Conservation (phyloP, 2,329 filamentous ascomycete genomes). For the Gnomoniopsis smithogilvyi region DNA sequence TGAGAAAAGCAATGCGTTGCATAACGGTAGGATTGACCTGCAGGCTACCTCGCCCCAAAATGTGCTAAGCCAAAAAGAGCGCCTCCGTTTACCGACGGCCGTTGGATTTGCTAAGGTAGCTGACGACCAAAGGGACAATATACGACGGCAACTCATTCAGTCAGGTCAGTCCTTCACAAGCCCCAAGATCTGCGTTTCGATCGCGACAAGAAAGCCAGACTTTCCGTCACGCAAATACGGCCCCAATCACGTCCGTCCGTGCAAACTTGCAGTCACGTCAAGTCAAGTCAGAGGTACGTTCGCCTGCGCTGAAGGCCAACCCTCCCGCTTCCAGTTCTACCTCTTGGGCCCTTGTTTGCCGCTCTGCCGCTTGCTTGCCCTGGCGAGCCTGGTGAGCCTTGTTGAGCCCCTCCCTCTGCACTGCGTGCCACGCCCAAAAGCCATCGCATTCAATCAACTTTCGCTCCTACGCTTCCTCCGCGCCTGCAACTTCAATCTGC, state of each 20-base stretch:
- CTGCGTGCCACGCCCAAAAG: not conserved
- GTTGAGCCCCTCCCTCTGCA: not conserved
- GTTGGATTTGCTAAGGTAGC: not conserved
- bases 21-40: not conserved
- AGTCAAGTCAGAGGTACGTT: not conserved
- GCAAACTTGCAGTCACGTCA: not conserved
- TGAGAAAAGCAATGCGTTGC: no score
- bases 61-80: not conserved
- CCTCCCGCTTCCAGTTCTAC: not conserved
- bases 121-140: not conserved
- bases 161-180: not conserved
- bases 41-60: not conserved
- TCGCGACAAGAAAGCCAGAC: not conserved
- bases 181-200: not conserved
- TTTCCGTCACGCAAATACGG: not conserved
- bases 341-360: not conserved
- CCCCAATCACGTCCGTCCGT: not conserved
- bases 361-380: no score
- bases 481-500: not conserved
- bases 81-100: slow-evolving; percentile 3
- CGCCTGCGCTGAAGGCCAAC: not conserved
- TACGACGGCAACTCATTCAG: not conserved
- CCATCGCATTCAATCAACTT: not conserved
- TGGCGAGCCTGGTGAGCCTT: not conserved
- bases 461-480: not conserved